These are phyloP conservation scores for Herpetospermum pedunculosum DNA, from an alignment of 306 rosid species.

Conservation along the genomic window DNA sequence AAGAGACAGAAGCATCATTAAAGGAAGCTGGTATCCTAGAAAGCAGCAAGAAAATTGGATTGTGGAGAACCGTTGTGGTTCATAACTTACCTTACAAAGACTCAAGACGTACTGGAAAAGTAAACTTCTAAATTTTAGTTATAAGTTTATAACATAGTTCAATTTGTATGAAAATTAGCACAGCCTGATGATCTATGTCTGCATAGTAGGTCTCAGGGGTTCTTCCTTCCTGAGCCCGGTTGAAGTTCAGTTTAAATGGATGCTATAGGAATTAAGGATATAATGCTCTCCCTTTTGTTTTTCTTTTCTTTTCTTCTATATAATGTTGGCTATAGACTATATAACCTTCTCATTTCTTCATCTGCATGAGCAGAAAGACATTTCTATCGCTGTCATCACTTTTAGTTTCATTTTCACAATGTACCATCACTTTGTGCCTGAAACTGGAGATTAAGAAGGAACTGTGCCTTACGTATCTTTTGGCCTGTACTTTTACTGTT, in stretches of 20 bases:
- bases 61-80: constrained; percentile 70
- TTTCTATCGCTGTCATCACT: not conserved
- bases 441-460: not conserved
- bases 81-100: constrained; percentile 68
- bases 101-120: constrained; percentile 85
- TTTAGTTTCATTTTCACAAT: not conserved
- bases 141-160: not conserved
- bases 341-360: not conserved
- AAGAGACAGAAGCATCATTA: constrained; percentile 55
- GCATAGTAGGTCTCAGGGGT: not conserved
- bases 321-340: not conserved
- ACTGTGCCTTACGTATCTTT: not conserved
- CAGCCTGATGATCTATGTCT: not conserved
- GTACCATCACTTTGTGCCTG: not conserved
- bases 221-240: not conserved
- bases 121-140: constrained; percentile 23
- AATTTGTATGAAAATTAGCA: not conserved
- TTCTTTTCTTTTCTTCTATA: not conserved
- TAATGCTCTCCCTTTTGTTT: not conserved
- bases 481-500: constrained; percentile 15
- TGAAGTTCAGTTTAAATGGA: not conserved
- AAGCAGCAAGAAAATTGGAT: constrained; percentile 51
- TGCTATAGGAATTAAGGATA: not conserved
- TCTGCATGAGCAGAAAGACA: not conserved
- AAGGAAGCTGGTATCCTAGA: constrained; percentile 39